These are phyloP conservation scores for Pestalotiopsis fici DNA, from an alignment of 2,329 filamentous ascomycete genomes.

Conservation along the genomic window DNA sequence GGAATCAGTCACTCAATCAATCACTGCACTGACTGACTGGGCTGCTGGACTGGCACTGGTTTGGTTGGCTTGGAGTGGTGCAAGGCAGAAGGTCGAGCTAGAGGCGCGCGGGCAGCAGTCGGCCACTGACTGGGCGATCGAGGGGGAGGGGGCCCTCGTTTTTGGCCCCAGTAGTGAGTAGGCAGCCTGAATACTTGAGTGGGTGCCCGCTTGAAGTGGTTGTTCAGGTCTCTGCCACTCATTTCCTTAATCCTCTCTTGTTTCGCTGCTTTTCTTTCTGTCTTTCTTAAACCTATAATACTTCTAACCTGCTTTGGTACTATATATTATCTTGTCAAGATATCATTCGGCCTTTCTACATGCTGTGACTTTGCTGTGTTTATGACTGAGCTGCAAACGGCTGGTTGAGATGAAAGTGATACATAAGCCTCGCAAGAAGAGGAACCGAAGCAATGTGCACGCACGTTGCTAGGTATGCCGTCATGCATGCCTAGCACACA, in stretches of 20 bases:
- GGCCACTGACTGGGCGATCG: not conserved
- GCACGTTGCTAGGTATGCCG: not conserved
- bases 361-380: no score
- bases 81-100: not conserved
- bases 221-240: not conserved
- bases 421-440: not conserved
- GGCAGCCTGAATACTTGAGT: not conserved
- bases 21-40: not conserved
- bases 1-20: not conserved
- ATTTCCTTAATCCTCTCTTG: no score
- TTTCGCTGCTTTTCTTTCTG: no score
- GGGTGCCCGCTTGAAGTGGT: not conserved
- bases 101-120: not conserved
- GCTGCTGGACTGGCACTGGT: not conserved
- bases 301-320: no score
- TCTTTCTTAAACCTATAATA: no score
- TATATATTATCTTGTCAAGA: no score
- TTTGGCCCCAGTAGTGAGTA: not conserved
- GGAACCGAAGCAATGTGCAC: not conserved
- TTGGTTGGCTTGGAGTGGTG: not conserved
- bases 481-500: not conserved
- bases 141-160: not conserved
- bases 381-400: no score
- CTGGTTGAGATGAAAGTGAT: no score
- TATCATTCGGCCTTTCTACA: no score